phyloP scores from a whole-genome alignment of 2,329 filamentous ascomycete genomes.

The Aspergillus bombycis region DNA sequence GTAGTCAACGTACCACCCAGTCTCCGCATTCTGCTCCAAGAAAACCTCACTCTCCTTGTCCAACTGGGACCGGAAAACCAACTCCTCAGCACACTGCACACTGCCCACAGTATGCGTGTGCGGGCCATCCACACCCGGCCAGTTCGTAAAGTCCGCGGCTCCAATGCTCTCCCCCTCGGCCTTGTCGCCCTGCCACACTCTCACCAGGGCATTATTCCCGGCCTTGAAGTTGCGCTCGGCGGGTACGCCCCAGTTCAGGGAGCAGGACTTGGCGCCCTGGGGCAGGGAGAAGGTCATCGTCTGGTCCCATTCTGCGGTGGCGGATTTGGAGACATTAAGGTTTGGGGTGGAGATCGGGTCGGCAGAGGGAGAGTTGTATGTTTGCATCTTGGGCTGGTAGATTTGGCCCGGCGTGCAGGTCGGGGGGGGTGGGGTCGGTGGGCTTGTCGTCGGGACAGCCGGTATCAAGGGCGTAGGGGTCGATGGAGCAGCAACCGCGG shows the following conservation, averaged over 20 bases:
- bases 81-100: not conserved
- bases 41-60: conserved; percentile 7
- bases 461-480: conserved; percentile 7
- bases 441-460: conserved; percentile 5
- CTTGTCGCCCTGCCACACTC: not conserved
- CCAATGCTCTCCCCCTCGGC: not conserved
- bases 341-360: not conserved
- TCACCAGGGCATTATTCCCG: conserved; percentile 8
- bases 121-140: not conserved
- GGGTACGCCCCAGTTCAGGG: conserved; percentile 5
- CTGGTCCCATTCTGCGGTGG: conserved; percentile 6
- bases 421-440: not conserved
- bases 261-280: conserved; percentile 2
- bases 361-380: not conserved
- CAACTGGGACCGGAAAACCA: not conserved
- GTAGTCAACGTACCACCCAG: conserved; percentile 12
- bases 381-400: conserved; percentile 11
- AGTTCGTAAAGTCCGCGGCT: conserved; percentile 8
- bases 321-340: conserved; percentile 7
- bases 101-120: conserved; percentile 1
- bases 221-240: conserved; percentile 10
- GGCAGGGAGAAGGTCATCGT: conserved; percentile 7
- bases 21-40: conserved; percentile 7
- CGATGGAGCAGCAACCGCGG: conserved; percentile 14
- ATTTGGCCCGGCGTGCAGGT: conserved; percentile 3